Conservation (phyloP, 768 basidiomycete species). For the Auriscalpium microsporum region DNA sequence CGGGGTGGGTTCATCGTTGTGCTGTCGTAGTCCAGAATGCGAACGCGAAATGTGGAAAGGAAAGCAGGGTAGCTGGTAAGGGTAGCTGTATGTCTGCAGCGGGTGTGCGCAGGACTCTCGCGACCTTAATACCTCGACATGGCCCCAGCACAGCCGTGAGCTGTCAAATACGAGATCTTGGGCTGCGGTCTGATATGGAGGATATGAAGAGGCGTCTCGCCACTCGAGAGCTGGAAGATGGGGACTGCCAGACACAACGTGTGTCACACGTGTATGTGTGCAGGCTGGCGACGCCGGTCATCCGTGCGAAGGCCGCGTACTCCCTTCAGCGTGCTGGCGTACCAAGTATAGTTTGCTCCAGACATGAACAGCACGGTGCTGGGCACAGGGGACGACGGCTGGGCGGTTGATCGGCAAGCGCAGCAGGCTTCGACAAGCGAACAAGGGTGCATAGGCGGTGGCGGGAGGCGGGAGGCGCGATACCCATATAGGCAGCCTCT, state of each 20-base stretch:
- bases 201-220: background rate
- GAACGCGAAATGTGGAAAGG: background rate
- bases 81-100: no score
- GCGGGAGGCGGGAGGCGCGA: no score
- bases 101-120: background rate
- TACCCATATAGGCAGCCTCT: no score
- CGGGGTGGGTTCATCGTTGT: background rate
- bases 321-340: background rate
- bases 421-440: no score
- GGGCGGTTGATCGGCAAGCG: no score
- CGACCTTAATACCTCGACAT: background rate
- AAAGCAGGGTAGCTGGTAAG: no score
- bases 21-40: background rate
- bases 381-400: no score
- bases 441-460: no score
- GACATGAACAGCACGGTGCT: no score
- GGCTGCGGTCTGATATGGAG: background rate
- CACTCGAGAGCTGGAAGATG: background rate
- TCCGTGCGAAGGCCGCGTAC: background rate
- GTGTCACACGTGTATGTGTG: constrained; percentile 8
- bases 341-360: background rate
- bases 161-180: background rate
- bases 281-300: background rate
- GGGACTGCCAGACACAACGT: constrained; percentile 8
- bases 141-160: background rate